Base-by-base conservation (phyloP, 768 basidiomycete species). In the Pisolithus orientalis region DNA sequence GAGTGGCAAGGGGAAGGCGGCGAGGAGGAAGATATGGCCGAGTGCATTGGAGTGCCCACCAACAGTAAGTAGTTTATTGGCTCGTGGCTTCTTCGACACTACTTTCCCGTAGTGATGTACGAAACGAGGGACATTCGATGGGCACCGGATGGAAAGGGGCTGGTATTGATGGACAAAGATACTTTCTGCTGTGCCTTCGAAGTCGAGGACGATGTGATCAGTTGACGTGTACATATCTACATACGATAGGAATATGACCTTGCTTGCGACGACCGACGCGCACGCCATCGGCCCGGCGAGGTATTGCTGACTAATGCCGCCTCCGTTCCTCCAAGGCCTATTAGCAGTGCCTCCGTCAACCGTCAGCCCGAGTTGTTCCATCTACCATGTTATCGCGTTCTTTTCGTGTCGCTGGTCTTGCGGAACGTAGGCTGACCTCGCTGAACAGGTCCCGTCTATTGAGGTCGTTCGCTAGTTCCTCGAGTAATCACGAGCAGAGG, bases 1-100 rank as follows among this genome's bases (percentile, higher is more conserved):
- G 89, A 91, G 60, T 90, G 86, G 87, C 68, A 82, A 14, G 76
- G 75, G 28, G 82, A 82, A 43, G 73, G 67, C 5, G 78, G 75
- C 4, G 78, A 78, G 42, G 83, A 82, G 61, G 70, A 72, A 55
- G 91, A 92, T 61, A 85, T 92, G 70, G 90, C 91, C 3, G 94
- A 95, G 66, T 94, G 91, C 59, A 80, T 94, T 32, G 90, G 90
- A 6, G 81, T 96, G 4, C 94, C 94, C 32, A 80, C 86, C n/a
- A 81, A 89, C 88, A 70, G 90, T 80, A 28, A 50, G 56, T 53
- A 14, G 46, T 17, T 29, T 38, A 17, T 42, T 31, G 24, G 54
- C 64, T 69, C 49, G 1, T 38, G 2, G 13, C 8, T 24, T 25
- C 34, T 34, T 25, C 39, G 40, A 14, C 39, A 34, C 42, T 37